Evolutionary conservation across 257 asterid genomes (phyloP), one percentile per base, ranked within the genome.

Genomic region (Solanum clarkiae): DNA sequence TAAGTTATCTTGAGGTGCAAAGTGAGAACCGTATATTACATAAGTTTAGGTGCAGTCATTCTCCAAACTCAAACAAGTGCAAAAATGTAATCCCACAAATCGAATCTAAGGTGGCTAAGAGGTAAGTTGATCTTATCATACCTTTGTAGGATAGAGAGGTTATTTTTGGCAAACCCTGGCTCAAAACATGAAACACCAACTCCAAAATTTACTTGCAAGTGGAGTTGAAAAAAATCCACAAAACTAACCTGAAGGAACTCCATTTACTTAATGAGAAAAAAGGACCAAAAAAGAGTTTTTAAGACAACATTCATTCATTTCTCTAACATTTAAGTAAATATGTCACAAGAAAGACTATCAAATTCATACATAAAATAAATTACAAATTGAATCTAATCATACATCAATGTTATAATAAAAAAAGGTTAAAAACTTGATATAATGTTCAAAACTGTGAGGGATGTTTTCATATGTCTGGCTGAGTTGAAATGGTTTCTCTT

Each of bases 401-500:
- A 75, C 45, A 75, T 75, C 20, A 14, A 75, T 22, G n/a, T 75
- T 75, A 3, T 8, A 51, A 32, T 4, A 7, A 5, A 15, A 42
- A 24, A 47, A n/a, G n/a, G 24, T 74, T 1, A 45, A 2, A 53
- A 77, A 53, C 65, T 77, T 53, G 16, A 26, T 77, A 77, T 26
- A 9, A 5, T 77, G 63, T 45, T 26, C 47, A 77, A 51, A 77
- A 51, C 47, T 77, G 26, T 15, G 82, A 29, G 42, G 63, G 6
- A 15, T 51, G 81, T 17, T 77, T 77, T 77, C 82, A 77, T 24
- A 77, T 26, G 47, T 69, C 81, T 45, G 92, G 90, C 69, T 86
- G 88, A 63, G 90, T 90, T 62, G 92, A 90, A 87, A 95, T 92
- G 12, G 93, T 77, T 26, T 92, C 94, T 86, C 99, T 93, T 0